These are phyloP conservation scores for Coniochaeta ligniaria DNA, from an alignment of 2,329 filamentous ascomycete genomes.

Conservation along the genomic window DNA sequence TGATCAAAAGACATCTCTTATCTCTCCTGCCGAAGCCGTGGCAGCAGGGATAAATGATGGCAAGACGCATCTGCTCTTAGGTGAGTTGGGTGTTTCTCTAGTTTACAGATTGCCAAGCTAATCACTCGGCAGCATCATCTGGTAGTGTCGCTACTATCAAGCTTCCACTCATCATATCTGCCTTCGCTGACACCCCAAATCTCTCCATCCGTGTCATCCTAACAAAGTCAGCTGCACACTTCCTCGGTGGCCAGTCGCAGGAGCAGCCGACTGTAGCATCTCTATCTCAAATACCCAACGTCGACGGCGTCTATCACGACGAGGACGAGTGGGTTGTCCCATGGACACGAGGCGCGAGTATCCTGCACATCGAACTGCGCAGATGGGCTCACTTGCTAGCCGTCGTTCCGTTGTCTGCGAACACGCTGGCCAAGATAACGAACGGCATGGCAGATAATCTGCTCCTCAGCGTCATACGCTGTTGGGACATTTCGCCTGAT, in stretches of 20 bases:
- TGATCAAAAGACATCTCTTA: background rate
- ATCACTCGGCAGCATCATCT: background rate
- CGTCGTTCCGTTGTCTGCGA: constrained; percentile 42
- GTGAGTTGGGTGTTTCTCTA: background rate
- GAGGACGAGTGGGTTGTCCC: constrained; percentile 77
- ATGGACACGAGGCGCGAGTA: constrained; percentile 71
- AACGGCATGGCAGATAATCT: constrained; percentile 73
- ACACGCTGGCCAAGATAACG: constrained; percentile 77
- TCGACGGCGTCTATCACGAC: constrained; percentile 77
- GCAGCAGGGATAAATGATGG: background rate
- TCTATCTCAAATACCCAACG: constrained; percentile 55
- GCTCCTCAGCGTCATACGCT: constrained; percentile 65
- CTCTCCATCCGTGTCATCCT: constrained; percentile 83
- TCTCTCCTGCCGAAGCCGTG: background rate
- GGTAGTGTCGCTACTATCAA: constrained; percentile 1
- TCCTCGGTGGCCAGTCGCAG: constrained; percentile 65
- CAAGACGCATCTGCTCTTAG: background rate
- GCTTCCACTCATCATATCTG: background rate
- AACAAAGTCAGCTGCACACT: constrained; percentile 64
- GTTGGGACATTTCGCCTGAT: constrained; percentile 74
- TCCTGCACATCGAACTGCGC: constrained; percentile 85
- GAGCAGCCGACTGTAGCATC: constrained; percentile 67
- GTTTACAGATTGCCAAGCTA: background rate
- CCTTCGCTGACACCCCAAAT: constrained; percentile 16
- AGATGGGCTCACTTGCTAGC: constrained; percentile 16